Evolutionary conservation across 2,329 filamentous ascomycete species (phyloP), one percentile per base, ranked within the genome.

Genomic region (Beauveria sp.): DNA sequence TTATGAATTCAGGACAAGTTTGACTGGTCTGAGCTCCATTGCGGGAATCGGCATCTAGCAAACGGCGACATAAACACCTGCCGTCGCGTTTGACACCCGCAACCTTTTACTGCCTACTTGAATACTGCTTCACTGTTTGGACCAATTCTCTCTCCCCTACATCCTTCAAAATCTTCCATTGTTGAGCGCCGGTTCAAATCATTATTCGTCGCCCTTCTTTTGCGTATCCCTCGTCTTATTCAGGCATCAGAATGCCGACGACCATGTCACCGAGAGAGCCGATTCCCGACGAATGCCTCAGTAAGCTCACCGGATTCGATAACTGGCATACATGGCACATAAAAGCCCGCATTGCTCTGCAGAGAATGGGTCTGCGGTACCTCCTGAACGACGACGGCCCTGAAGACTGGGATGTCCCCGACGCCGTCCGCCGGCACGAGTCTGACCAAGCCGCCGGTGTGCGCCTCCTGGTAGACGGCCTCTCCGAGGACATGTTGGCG

Each of bases 261-360:
- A 3, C 34, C 12, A 18, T n/a, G 43, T 28, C 50, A 34, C 1
- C 28, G 10, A 9, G 5, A 50, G 5, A 50, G 50, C 30, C 18
- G 5, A 18, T 37, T 8, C 20, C 16, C 16, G 52, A 16, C 3
- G 16, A 43, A 43, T n/a, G 7, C 4, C 30, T 58, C 24, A 30
- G 10, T 8, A 60, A 54, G 58, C 58, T 60, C 28, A 47, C 8
- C 5, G 43, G 50, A 16, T 18, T 44, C 48, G 28, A 48, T 22
- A 60, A 60, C 16, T 60, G 58, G 58, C 16, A 60, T n/a, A 8
- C 5, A 2, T 60, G 58, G 58, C 58, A 54, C 16, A 48, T 55
- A 1, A 54, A 55, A n/a, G 20, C 28, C 6, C 58, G 58, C 3
- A 40, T 48, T 16, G 22, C 16, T 14, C 58, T 60, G 14, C 40